phyloP scores from a whole-genome alignment of 176 grass and related monocot genomes.

The Cenchrus purpureus region DNA sequence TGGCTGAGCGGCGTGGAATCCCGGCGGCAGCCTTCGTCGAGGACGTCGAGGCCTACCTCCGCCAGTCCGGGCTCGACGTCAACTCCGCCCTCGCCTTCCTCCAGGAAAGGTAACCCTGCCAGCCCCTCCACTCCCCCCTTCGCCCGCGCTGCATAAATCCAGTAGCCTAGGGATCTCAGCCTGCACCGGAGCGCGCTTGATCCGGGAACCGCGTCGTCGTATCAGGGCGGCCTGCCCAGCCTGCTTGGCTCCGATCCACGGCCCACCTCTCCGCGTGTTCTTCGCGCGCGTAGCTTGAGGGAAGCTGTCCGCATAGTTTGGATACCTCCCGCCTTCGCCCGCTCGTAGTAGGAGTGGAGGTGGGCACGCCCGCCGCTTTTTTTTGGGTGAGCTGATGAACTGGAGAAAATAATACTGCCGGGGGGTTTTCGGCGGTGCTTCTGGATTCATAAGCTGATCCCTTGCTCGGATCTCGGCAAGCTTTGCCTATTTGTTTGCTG shows the following conservation, averaged over 20 bases:
- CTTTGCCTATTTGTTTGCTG: no score
- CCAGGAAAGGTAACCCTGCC: constrained; percentile 68
- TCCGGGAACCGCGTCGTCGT: not conserved
- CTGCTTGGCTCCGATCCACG: not conserved
- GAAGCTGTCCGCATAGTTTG: no score
- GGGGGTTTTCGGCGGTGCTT: no score
- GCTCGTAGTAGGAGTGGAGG: no score
- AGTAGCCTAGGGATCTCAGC: not conserved
- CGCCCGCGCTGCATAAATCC: not conserved
- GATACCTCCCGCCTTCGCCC: no score
- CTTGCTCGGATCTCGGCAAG: no score
- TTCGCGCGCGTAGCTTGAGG: not conserved
- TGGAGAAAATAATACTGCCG: no score
- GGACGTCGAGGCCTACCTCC: constrained; percentile 90
- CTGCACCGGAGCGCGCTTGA: not conserved
- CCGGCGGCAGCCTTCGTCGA: constrained; percentile 89
- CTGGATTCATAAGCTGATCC: no score
- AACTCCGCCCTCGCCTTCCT: constrained; percentile 94
- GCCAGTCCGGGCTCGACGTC: constrained; percentile 81
- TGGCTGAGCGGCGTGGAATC: constrained; percentile 74
- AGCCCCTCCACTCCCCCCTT: no score
- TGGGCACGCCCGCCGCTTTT: no score
- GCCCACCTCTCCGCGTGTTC: not conserved
- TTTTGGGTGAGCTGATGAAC: no score
- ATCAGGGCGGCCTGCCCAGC: no score